A percentile compares a stretch with the other conserved stretches of the same genome.
Conservation (phyloP, 345 rosid genomes). For the Sonneratia alba region DNA sequence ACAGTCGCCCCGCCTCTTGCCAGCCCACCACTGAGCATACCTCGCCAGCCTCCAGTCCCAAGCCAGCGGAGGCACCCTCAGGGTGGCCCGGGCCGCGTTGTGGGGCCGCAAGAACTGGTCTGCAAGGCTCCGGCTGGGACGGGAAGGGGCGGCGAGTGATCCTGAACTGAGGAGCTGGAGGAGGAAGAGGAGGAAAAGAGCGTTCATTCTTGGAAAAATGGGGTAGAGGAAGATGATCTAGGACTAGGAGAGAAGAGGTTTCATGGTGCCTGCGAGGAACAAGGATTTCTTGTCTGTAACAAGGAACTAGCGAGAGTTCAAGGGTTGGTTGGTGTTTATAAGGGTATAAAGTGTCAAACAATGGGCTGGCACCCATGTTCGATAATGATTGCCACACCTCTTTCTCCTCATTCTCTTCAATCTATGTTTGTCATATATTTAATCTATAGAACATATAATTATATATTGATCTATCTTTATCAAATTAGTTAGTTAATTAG, state of each 20-base stretch:
- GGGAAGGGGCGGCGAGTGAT: slow-evolving; percentile 1
- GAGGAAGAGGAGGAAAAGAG: slow-evolving; percentile 2
- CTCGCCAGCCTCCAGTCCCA: slow-evolving; percentile 49
- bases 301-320: background rate
- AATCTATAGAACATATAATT: background rate
- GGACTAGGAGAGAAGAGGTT: background rate
- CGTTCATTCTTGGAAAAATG: background rate
- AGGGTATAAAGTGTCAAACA: slow-evolving; percentile 8
- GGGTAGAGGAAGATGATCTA: background rate
- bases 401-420: background rate
- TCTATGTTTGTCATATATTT: background rate
- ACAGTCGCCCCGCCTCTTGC: slow-evolving; percentile 58
- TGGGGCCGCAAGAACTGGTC: slow-evolving; percentile 58
- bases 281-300: background rate
- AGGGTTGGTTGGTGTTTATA: slow-evolving; percentile 6
- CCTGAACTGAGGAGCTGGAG: slow-evolving; percentile 9
- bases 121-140: slow-evolving; percentile 9
- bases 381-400: slow-evolving; percentile 15
- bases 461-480: background rate
- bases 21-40: slow-evolving; percentile 58
- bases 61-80: slow-evolving; percentile 37
- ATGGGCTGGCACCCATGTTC: slow-evolving; percentile 21
- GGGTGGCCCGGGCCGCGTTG: slow-evolving; percentile 42
- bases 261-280: background rate
- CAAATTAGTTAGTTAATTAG: background rate